These are phyloP conservation scores for Pterocarpus macrocarpus DNA, from an alignment of 306 rosid genomes.

Conservation along the genomic window DNA sequence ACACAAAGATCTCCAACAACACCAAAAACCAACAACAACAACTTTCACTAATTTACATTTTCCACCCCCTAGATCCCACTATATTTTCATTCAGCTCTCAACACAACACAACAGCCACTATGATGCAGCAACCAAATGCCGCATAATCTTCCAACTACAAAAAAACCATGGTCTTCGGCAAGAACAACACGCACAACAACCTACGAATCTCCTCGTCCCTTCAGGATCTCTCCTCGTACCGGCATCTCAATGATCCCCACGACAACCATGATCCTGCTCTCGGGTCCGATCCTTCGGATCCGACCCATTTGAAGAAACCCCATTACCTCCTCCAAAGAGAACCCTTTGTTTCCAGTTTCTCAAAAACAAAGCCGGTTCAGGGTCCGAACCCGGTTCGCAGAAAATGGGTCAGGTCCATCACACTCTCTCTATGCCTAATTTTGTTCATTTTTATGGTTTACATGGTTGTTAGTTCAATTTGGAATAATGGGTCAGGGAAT, in stretches of 20 bases:
- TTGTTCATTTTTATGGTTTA: conserved; percentile 60
- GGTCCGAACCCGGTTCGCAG: conserved; percentile 51
- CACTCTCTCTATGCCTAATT: conserved; percentile 49
- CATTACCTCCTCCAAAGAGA: conserved; percentile 56
- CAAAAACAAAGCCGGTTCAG: conserved; percentile 66
- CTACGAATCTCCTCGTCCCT: conserved; percentile 83
- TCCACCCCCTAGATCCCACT: background rate
- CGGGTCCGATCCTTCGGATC: background rate
- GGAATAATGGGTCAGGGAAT: conserved; percentile 61
- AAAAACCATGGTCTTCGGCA: conserved; percentile 65
- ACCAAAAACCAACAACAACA: background rate
- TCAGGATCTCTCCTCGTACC: conserved; percentile 83
- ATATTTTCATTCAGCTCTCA: background rate
- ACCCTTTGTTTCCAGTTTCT: conserved; percentile 58
- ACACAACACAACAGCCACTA: background rate
- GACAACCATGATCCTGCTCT: conserved; percentile 47
- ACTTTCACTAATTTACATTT: background rate
- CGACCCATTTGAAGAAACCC: conserved; percentile 41
- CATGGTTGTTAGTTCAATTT: conserved; percentile 61
- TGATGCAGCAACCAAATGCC: conserved; percentile 39
- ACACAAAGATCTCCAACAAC: conserved; percentile 22
- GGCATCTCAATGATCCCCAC: conserved; percentile 25
- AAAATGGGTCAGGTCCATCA: conserved; percentile 59
- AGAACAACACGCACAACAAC: conserved; percentile 43
- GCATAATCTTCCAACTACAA: background rate